Evolutionary conservation across 345 rosid genomes (phyloP), one percentile per base, ranked within the genome.

Genomic region (Capsella bursapastoris): DNA sequence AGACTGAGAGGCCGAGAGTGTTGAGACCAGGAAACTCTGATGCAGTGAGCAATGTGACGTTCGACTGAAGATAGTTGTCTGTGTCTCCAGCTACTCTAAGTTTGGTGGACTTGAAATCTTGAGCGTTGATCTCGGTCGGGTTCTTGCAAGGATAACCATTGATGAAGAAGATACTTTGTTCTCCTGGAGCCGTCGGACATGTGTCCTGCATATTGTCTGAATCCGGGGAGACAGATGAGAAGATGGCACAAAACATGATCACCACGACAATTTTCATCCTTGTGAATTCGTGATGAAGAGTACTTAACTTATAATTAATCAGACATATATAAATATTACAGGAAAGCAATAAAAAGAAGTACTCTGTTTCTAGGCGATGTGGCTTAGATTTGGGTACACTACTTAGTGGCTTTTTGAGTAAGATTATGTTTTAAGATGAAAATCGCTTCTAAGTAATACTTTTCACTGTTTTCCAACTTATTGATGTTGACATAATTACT

Each of bases 81-180:
- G 91, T 93, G 62, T 89, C 82, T 5, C 98, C 97, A 0, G 84
- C 32, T 4, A 18, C 38, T 8, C 49, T 82, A 47, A 93, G 83
- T 45, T 74, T 73, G 3, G 84, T 49, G 62, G 84, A 76, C 86
- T 87, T 91, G 86, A 91, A 93, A 76, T 93, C 97, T 3, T 89
- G 83, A 29, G 89, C 81, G 35, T 16, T 72, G 66, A 87, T 70
- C 71, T 25, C 64, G 47, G 72, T 43, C 11, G 88, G 88, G 11
- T 76, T 79, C 81, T 93, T 91, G 83, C 98, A 93, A 40, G 88
- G 90, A 71, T 84, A 82, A 11, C 98, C 97, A 14, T 91, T 91
- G 70, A 93, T 61, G 84, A 91, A 93, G 50, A 28, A 29, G 70
- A 16, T 43, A 7, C 44, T 49, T 4, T 79, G 68, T 37, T 70